phyloP scores from a whole-genome alignment of 1,284 basidiomycete species.

The Hypsizygus ulmarius region DNA sequence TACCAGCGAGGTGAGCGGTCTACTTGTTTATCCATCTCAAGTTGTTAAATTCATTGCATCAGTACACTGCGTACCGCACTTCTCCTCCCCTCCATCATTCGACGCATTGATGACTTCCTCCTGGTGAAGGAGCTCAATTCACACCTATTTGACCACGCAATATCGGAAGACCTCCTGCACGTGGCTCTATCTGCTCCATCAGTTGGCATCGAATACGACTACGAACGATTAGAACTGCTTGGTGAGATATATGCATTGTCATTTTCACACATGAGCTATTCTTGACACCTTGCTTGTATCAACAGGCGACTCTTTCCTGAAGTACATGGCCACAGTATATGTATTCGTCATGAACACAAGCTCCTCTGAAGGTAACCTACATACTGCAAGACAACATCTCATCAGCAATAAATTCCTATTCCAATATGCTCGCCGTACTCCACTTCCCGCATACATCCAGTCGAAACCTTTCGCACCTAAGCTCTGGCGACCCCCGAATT shows the following conservation, averaged over 20 bases:
- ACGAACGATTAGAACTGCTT: conserved; percentile 78
- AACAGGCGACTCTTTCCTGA: conserved; percentile 79
- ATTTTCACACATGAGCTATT: not conserved
- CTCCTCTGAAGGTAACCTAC: conserved; percentile 61
- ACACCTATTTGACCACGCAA: conserved; percentile 57
- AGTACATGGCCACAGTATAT: conserved; percentile 72
- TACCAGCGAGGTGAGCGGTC: conserved; percentile 63
- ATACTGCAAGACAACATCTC: conserved; percentile 59
- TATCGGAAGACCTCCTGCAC: conserved; percentile 59
- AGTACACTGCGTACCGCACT: conserved; percentile 66
- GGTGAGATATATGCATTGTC: conserved; percentile 41
- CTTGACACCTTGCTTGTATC: not conserved
- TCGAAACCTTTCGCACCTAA: conserved; percentile 67
- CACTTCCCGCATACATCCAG: conserved; percentile 68
- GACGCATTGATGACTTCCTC: conserved; percentile 66
- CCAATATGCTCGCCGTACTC: conserved; percentile 50
- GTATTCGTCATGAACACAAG: conserved; percentile 66
- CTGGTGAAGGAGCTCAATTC: conserved; percentile 75
- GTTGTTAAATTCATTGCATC: conserved; percentile 4
- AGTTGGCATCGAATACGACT: conserved; percentile 64
- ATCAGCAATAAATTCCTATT: conserved; percentile 72
- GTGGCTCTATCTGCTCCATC: conserved; percentile 68
- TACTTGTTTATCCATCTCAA: conserved; percentile 11
- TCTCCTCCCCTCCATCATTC: conserved; percentile 69
- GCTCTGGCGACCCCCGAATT: conserved; percentile 59